Percentiles rank a stretch among this genome's conserved stretches.
Evolutionary conservation across 768 basidiomycete species (phyloP).

Genomic region (Calocera cornea): DNA sequence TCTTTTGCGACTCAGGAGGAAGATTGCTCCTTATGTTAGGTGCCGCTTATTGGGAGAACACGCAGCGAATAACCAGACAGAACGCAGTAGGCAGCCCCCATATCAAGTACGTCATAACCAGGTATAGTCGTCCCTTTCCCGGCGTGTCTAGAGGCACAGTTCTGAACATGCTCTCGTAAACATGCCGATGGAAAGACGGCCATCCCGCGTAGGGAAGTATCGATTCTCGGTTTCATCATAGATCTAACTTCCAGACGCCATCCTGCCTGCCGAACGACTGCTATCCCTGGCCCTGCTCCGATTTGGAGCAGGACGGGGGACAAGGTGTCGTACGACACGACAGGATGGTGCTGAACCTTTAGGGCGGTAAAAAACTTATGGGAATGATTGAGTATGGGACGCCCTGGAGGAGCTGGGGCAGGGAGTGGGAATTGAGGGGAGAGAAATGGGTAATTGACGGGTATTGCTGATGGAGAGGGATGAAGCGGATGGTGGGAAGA

Average conservation of each 20-base stretch:
- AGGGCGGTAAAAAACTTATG: neutral
- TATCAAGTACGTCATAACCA: neutral
- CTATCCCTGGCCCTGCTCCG: neutral
- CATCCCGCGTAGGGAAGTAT: neutral
- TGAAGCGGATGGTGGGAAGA: neutral
- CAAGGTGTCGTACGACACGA: neutral
- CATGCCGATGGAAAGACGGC: neutral
- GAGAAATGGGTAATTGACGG: neutral
- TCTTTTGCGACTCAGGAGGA: neutral
- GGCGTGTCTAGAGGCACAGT: neutral
- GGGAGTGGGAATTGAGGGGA: neutral
- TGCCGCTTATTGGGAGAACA: neutral
- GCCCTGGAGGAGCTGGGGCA: neutral
- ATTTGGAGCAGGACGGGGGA: neutral
- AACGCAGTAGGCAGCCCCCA: neutral
- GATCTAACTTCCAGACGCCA: neutral
- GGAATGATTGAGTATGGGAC: neutral
- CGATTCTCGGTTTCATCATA: neutral
- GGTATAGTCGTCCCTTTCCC: neutral
- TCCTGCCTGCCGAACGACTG: neutral
- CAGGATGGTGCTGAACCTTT: neutral
- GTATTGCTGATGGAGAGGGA: neutral
- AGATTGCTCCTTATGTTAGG: conserved; percentile 1
- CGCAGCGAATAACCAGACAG: neutral
- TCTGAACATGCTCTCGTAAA: neutral